phyloP scores from a whole-genome alignment of 2,329 filamentous ascomycete species.

The Monilinia laxa region DNA sequence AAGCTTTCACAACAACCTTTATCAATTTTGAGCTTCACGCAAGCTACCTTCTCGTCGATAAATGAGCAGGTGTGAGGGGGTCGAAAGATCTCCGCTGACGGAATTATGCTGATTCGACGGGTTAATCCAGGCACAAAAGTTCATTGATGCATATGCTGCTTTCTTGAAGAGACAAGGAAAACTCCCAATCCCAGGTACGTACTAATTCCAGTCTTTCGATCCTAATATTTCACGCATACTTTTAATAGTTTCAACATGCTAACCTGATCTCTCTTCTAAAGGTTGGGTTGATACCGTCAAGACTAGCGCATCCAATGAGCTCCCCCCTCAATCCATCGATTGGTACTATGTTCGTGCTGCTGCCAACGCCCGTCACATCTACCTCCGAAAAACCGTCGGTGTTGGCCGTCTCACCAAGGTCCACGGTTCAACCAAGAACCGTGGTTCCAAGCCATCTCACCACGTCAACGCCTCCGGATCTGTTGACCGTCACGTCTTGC shows the following conservation, averaged over 20 bases:
- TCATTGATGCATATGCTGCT: slow-evolving; percentile 80
- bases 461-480: slow-evolving; percentile 94
- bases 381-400: slow-evolving; percentile 99
- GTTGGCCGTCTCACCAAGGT: slow-evolving; percentile 96
- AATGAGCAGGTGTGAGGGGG: slow-evolving; percentile 69
- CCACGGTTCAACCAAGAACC: slow-evolving; percentile 97
- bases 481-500: slow-evolving; percentile 96
- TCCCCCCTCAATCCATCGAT: slow-evolving; percentile 96
- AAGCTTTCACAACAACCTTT: slow-evolving; percentile 15
- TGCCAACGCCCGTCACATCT: slow-evolving; percentile 95
- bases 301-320: slow-evolving; percentile 94
- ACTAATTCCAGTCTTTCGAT: neutral
- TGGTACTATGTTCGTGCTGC: slow-evolving; percentile 94
- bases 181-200: slow-evolving; percentile 82
- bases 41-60: slow-evolving; percentile 29
- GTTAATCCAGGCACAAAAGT: slow-evolving; percentile 72
- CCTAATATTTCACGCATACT: neutral
- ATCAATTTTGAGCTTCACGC: slow-evolving; percentile 30
- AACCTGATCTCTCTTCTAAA: slow-evolving; percentile 42
- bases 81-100: slow-evolving; percentile 71
- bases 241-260: slow-evolving; percentile 9
- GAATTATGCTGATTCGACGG: slow-evolving; percentile 65
- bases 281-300: slow-evolving; percentile 99
- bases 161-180: slow-evolving; percentile 95
- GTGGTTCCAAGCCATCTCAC: slow-evolving; percentile 84